Base-by-base conservation (phyloP, 148 eudicot species). In the Cornus florida region DNA sequence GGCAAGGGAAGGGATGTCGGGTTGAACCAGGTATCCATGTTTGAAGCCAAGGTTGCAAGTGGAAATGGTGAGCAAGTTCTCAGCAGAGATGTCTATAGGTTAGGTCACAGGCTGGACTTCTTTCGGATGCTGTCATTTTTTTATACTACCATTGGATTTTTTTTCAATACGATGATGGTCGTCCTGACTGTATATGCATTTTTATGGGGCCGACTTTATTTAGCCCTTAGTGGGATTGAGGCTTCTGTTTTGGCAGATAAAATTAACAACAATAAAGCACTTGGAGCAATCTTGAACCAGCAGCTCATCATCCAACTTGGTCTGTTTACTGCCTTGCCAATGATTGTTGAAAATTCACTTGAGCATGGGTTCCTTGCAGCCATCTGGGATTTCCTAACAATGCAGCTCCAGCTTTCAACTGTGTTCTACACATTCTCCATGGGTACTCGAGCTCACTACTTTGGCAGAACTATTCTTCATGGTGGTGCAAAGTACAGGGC, bases 1-100 rank as follows among this genome's bases (percentile, higher is more conserved):
- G 98, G 98, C 69, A 94, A 94, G 82, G 98, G 98, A 77, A 90
- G 98, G 73, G 98, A 94, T 83, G 98, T 94, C 74, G 98, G 98
- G 16, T 78, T 94, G 78, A 94, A 94, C 80, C 98, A 94, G 82
- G 86, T 94, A 80, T 84, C 98, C 19, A 92, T 94, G 98, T 94
- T 94, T 81, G 98, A 94, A 82, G 94, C 98, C 68, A 94, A 93
- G 60, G 95, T 93, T 53, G 90, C 97, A 23, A 90, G 97, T 86
- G 97, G 97, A 78, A 93, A 93, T 73, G 97, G 95, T 48, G 97
- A 93, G 88, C 97, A 93, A 82, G 88, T 88, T 12, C 87, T 94
- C 41, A 94, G 98, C 77, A 86, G 98, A 86, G 98, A 94, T 70
- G 91, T 94, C 20, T 92, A 94, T 81, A 87, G 98, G 76, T 83